phyloP scores from a whole-genome alignment of 306 rosid species.

The Vigna hirtella region DNA sequence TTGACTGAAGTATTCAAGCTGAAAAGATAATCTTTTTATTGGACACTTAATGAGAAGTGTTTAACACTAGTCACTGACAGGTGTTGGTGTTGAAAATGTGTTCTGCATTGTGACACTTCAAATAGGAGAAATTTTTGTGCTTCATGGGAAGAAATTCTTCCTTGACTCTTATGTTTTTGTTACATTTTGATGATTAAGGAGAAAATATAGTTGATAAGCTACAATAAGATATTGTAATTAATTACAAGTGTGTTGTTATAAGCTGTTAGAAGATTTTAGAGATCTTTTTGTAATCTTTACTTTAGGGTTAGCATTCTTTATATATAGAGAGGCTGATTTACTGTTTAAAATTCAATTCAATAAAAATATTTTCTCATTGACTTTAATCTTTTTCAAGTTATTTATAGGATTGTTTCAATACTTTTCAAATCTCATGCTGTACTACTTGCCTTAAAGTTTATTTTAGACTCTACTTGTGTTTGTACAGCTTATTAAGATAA shows the following conservation, averaged over 20 bases:
- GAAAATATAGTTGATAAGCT: too few species aligned
- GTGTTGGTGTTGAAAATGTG: background rate
- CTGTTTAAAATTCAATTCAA: too few species aligned
- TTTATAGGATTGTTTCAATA: conserved; percentile 40
- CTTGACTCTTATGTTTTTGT: conserved; percentile 6
- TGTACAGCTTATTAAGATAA: background rate
- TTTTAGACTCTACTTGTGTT: conserved; percentile 4
- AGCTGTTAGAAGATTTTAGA: too few species aligned
- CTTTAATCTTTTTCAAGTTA: too few species aligned
- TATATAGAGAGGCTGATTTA: too few species aligned
- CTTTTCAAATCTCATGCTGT: background rate
- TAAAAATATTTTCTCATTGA: too few species aligned
- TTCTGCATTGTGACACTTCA: background rate
- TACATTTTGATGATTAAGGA: too few species aligned
- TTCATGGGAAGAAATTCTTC: background rate
- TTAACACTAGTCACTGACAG: background rate
- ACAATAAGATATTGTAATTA: too few species aligned
- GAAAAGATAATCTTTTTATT: background rate
- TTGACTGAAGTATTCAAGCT: background rate
- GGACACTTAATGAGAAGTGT: background rate
- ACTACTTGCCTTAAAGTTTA: conserved; percentile 3
- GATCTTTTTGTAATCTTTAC: too few species aligned
- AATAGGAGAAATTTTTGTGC: background rate
- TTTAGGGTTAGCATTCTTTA: too few species aligned
- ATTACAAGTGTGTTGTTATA: too few species aligned